Conservation (phyloP, 2,329 filamentous ascomycete species). For the Aspergillus fijiensis region DNA sequence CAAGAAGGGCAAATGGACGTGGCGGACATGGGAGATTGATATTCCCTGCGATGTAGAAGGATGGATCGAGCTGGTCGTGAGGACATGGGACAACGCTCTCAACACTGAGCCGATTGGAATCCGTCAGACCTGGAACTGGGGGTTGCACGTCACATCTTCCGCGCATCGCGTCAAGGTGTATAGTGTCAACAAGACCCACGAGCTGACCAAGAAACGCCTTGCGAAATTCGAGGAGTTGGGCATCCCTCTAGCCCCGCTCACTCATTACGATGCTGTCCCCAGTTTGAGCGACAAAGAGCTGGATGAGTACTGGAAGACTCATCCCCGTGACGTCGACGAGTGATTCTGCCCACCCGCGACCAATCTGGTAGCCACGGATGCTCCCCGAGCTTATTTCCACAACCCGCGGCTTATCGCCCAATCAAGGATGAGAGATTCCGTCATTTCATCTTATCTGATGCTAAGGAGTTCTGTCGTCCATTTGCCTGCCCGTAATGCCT, state of each 20-base stretch:
- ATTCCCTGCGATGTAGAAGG: conserved; percentile 63
- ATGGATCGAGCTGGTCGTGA: conserved; percentile 59
- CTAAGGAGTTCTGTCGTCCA: no score
- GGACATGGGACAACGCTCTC: conserved; percentile 62
- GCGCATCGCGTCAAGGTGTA: conserved; percentile 42
- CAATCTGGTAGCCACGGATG: no score
- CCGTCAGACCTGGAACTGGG: conserved; percentile 54
- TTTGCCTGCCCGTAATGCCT: no score
- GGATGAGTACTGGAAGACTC: conserved; percentile 32
- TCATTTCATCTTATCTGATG: no score
- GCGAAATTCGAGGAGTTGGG: conserved; percentile 31
- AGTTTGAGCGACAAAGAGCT: conserved; percentile 32
- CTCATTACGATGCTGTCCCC: conserved; percentile 26
- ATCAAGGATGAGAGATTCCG: no score
- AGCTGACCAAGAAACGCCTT: conserved; percentile 28
- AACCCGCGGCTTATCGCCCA: no score
- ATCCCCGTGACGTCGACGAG: conserved; percentile 31
- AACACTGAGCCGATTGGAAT: conserved; percentile 61
- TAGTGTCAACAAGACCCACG: conserved; percentile 35
- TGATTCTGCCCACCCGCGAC: background rate
- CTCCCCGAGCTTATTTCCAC: no score
- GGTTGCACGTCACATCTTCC: conserved; percentile 41
- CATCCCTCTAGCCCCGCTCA: conserved; percentile 35
- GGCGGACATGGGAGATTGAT: conserved; percentile 64
- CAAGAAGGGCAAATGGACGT: conserved; percentile 62